Conservation (phyloP, 2,329 filamentous ascomycete genomes). For the Lasiodiplodia citricola region DNA sequence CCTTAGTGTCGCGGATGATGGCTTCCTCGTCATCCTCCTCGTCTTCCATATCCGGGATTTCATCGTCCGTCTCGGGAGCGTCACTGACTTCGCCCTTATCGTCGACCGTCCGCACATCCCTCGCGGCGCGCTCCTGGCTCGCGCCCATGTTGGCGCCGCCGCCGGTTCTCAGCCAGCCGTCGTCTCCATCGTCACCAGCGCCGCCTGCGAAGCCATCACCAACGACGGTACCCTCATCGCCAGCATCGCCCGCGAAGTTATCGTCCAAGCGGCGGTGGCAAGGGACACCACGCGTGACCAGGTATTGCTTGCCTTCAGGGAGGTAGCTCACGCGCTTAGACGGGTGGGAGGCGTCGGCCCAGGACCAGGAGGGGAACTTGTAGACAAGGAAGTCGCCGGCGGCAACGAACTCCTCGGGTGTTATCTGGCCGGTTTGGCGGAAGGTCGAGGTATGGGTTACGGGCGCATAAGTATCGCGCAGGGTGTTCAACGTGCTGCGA, state of each 20-base stretch:
- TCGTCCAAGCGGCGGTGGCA: constrained; percentile 91
- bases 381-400: constrained; percentile 98
- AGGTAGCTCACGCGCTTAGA: constrained; percentile 80
- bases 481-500: constrained; percentile 88
- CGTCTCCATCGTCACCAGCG: constrained; percentile 68
- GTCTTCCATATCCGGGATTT: constrained; percentile 98
- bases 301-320: constrained; percentile 88
- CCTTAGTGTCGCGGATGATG: constrained; percentile 79
- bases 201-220: constrained; percentile 70
- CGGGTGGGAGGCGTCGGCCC: constrained; percentile 85
- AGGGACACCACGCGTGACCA: constrained; percentile 92
- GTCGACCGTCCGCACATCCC: constrained; percentile 86
- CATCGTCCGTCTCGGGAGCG: constrained; percentile 64
- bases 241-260: constrained; percentile 87
- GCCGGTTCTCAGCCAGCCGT: constrained; percentile 91
- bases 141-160: constrained; percentile 64
- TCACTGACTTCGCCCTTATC: constrained; percentile 79
- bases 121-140: constrained; percentile 75
- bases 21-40: constrained; percentile 93
- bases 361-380: constrained; percentile 99
- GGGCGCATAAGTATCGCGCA: constrained; percentile 89
- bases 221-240: constrained; percentile 84
- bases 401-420: constrained; percentile 92
- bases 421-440: constrained; percentile 91
- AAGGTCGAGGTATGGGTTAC: constrained; percentile 92